These are phyloP conservation scores for Fusarium sambucinum DNA, from an alignment of 2,329 filamentous ascomycete genomes.

Conservation along the genomic window DNA sequence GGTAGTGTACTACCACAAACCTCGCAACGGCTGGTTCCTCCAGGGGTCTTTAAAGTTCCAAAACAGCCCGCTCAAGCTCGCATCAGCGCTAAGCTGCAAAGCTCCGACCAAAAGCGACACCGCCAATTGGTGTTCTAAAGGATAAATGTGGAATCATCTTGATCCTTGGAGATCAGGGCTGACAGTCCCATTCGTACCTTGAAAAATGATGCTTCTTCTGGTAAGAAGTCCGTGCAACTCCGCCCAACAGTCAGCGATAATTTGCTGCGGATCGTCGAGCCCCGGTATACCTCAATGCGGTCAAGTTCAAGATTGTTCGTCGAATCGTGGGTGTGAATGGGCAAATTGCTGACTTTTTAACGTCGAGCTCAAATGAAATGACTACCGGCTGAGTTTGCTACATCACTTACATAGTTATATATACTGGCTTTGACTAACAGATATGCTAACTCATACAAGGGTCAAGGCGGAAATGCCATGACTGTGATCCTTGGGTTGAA, in stretches of 20 bases:
- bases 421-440: neutral
- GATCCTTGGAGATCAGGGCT: conserved; percentile 16
- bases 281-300: neutral
- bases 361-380: neutral
- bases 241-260: neutral
- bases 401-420: neutral
- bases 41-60: neutral
- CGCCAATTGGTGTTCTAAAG: conserved; percentile 1
- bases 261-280: conserved; percentile 2
- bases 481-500: neutral
- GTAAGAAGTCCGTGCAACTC: neutral
- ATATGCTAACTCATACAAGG: neutral
- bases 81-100: conserved; percentile 13
- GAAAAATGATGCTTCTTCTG: neutral
- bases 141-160: neutral
- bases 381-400: neutral
- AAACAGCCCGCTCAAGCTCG: neutral
- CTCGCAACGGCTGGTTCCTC: neutral
- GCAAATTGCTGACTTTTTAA: neutral
- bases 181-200: neutral
- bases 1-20: neutral
- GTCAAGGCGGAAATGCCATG: neutral
- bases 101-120: neutral
- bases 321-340: neutral
- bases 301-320: too few relatives aligned